Conservation (phyloP, 2,329 filamentous ascomycete genomes). For the Periconia sp. region DNA sequence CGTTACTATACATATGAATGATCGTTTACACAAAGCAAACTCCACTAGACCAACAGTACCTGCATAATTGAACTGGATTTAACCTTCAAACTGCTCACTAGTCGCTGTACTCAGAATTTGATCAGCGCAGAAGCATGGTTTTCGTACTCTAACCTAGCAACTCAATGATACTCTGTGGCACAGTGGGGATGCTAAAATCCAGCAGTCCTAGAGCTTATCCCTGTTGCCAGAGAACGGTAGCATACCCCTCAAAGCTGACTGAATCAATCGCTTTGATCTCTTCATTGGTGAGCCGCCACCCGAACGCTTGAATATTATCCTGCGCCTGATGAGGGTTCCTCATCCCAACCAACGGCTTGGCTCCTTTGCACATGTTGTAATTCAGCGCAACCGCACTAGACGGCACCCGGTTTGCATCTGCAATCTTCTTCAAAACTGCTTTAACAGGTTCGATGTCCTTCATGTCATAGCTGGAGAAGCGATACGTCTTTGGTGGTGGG, state of each 20-base stretch:
- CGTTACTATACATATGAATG: too few species aligned
- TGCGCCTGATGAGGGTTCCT: constrained; percentile 46
- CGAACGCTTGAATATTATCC: constrained; percentile 43
- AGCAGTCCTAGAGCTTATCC: constrained; percentile 27
- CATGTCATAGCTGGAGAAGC: constrained; percentile 49
- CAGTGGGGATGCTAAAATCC: too few species aligned
- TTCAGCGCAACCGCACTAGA: constrained; percentile 48
- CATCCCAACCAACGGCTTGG: constrained; percentile 47
- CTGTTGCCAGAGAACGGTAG: constrained; percentile 47
- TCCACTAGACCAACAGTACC: too few species aligned
- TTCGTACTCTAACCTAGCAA: too few species aligned
- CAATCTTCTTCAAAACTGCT: constrained; percentile 40
- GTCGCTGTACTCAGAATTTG: too few species aligned
- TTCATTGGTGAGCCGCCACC: constrained; percentile 46
- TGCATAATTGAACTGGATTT: too few species aligned
- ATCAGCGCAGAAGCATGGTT: too few species aligned
- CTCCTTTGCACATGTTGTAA: constrained; percentile 49
- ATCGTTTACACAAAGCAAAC: too few species aligned
- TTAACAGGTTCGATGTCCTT: constrained; percentile 45
- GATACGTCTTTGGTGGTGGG: constrained; percentile 40
- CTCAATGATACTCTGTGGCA: too few species aligned
- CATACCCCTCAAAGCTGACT: constrained; percentile 45
- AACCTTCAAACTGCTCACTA: too few species aligned
- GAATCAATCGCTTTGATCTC: constrained; percentile 47
- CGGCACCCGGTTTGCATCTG: constrained; percentile 35